Percentiles rank a stretch among this genome's conserved stretches.
Evolutionary conservation across 1,284 basidiomycete species (phyloP).

Genomic region (Cronartium ribicola): DNA sequence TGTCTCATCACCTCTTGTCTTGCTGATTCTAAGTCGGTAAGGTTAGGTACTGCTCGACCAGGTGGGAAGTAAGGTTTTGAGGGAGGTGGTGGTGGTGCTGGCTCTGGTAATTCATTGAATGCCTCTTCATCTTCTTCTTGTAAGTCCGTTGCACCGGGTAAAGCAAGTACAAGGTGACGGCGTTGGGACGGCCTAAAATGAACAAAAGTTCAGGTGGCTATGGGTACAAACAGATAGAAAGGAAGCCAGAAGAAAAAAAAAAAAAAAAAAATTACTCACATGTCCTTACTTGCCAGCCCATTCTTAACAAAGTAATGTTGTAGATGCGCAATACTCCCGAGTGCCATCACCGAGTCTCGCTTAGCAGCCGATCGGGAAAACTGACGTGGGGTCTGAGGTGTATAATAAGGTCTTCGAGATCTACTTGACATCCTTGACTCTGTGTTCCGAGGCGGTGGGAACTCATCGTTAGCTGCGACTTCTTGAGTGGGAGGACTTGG

Average conservation of each 20-base stretch:
- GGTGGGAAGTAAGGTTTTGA: constrained; percentile 25
- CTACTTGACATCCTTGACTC: constrained; percentile 9
- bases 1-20: constrained; percentile 35
- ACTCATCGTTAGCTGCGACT: neutral
- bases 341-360: constrained; percentile 75
- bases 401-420: constrained; percentile 27
- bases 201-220: neutral
- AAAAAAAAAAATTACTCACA: neutral
- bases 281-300: constrained; percentile 26
- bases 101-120: constrained; percentile 22
- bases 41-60: constrained; percentile 25
- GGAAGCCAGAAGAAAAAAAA: neutral
- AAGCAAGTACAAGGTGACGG: constrained; percentile 18
- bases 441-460: neutral
- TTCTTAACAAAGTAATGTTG: constrained; percentile 58
- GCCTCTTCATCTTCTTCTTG: constrained; percentile 17
- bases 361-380: constrained; percentile 79
- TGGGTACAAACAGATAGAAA: neutral
- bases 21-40: constrained; percentile 33
- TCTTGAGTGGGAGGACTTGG: neutral
- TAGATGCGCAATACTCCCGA: constrained; percentile 78
- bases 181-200: constrained; percentile 14
- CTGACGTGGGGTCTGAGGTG: constrained; percentile 58
- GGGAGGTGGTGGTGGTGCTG: constrained; percentile 18
- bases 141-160: constrained; percentile 9